A percentile compares a stretch with the other conserved stretches of the same genome.
Evolutionary conservation across 768 basidiomycete genomes (phyloP).

Genomic region (Scleroderma bovista): DNA sequence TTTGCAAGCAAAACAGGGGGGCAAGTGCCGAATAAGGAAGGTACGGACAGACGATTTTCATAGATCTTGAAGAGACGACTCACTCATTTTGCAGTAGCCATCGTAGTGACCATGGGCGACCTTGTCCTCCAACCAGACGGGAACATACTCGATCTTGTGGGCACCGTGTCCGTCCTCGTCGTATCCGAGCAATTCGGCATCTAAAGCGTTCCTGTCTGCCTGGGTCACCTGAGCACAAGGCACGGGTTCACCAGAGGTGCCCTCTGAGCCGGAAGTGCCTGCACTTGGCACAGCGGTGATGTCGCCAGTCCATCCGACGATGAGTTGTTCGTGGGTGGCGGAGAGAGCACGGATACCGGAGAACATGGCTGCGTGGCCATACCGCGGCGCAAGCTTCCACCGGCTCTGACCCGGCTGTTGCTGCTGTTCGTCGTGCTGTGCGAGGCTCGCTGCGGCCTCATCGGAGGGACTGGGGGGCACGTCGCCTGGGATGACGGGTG

Average conservation of each 20-base stretch:
- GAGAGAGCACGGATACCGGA: constrained; percentile 85
- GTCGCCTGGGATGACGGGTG: constrained; percentile 53
- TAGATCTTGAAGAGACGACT: constrained; percentile 38
- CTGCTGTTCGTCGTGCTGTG: background rate
- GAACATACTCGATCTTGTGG: constrained; percentile 67
- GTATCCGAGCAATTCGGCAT: constrained; percentile 59
- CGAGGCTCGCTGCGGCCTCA: constrained; percentile 7
- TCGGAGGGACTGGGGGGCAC: constrained; percentile 34
- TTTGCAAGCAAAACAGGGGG: constrained; percentile 3
- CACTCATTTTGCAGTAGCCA: constrained; percentile 96
- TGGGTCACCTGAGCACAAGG: constrained; percentile 47
- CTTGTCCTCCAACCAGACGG: constrained; percentile 88
- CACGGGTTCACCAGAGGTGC: constrained; percentile 28
- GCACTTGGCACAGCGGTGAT: constrained; percentile 46
- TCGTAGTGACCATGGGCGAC: constrained; percentile 94
- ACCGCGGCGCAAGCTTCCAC: constrained; percentile 76
- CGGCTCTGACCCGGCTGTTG: constrained; percentile 22
- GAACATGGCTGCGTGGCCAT: constrained; percentile 94
- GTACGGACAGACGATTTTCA: background rate
- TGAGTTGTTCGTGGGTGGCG: constrained; percentile 80
- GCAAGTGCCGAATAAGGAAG: constrained; percentile 10
- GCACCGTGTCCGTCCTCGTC: constrained; percentile 29
- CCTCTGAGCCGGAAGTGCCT: constrained; percentile 24
- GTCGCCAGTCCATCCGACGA: constrained; percentile 94
- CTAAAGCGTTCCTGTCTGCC: constrained; percentile 61